Evolutionary conservation across 148 eudicot genomes (phyloP), one percentile per base, ranked within the genome.

Genomic region (Simmondsia chinensis): DNA sequence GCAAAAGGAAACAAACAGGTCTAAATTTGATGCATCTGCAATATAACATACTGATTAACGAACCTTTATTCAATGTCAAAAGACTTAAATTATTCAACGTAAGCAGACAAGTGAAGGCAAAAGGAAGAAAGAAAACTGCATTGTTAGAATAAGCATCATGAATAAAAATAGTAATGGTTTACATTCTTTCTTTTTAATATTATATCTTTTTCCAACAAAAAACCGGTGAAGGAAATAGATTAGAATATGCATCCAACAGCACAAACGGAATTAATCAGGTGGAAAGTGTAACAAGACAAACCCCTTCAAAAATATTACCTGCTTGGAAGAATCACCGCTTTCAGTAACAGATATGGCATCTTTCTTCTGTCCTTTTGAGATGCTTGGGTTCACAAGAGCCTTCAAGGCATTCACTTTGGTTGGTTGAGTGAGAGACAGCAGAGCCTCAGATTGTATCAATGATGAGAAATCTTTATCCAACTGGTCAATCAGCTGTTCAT

Each of bases 381-480:
- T 46, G 18, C 55, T 72, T 34, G 72, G 77, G 65, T 65, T 79
- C 47, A 70, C 84, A 33, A 84, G 76, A 65, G 87, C 72, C 44
- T 79, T 76, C 57, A 85, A 53, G 52, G 88, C 82, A 69, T 63
- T 72, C 68, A 87, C 65, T 59, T 83, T 80, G 54, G 46, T 46
- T 48, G 89, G 89, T 63, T 77, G 82, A 28, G 89, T 77, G 63
- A 76, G 63, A 22, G 89, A 64, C 15, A 77, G 56, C 60, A 88
- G 56, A 5, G 86, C 83, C 42, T 66, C 52, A 24, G 94, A 84
- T 54, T 85, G 74, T 46, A 75, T 82, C 50, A 86, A 32, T 16
- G 96, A 77, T 49, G 77, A 55, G 44, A 86, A 93, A 30, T 82
- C 70, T 43, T 77, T 75, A 69, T 93, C 96, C 76, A 93, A 54